Conservation (phyloP, 345 rosid genomes). For the Dipteronia sinensis region DNA sequence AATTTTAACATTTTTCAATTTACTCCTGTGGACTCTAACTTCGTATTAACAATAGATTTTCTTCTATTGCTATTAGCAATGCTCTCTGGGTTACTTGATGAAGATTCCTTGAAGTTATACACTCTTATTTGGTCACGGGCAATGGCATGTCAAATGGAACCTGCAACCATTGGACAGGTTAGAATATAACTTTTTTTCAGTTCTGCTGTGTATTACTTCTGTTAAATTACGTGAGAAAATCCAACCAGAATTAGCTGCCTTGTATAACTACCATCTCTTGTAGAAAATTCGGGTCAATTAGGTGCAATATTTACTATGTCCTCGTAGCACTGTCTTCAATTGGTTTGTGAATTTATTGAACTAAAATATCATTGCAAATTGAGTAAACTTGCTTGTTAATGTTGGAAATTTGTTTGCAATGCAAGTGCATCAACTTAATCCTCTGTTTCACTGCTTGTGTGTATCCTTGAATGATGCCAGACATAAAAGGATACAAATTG, state of each 20-base stretch:
- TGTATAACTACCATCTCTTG: constrained; percentile 1
- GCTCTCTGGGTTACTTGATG: constrained; percentile 73
- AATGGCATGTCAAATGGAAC: constrained; percentile 95
- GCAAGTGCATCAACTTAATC: not conserved
- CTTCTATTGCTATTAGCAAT: constrained; percentile 49
- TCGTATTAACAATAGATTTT: constrained; percentile 14
- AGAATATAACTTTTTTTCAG: constrained; percentile 10
- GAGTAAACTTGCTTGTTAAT: not conserved
- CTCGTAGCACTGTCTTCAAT: not conserved
- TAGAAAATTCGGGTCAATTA: not conserved
- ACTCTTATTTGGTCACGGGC: constrained; percentile 92
- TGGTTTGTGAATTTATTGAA: not conserved
- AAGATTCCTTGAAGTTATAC: constrained; percentile 86
- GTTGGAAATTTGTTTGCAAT: not conserved
- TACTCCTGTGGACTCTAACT: constrained; percentile 8
- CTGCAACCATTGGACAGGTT: constrained; percentile 75
- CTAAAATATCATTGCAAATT: not conserved
- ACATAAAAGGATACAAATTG: not conserved
- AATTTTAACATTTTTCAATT: constrained; percentile 12
- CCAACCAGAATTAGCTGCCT: constrained; percentile 10
- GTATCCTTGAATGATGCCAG: not conserved
- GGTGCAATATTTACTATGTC: too few relatives aligned
- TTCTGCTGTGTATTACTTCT: not conserved
- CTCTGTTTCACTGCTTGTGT: too few relatives aligned
- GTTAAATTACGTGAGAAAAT: constrained; percentile 2